Conservation (phyloP, 345 rosid genomes). For the Lepidium sativum region DNA sequence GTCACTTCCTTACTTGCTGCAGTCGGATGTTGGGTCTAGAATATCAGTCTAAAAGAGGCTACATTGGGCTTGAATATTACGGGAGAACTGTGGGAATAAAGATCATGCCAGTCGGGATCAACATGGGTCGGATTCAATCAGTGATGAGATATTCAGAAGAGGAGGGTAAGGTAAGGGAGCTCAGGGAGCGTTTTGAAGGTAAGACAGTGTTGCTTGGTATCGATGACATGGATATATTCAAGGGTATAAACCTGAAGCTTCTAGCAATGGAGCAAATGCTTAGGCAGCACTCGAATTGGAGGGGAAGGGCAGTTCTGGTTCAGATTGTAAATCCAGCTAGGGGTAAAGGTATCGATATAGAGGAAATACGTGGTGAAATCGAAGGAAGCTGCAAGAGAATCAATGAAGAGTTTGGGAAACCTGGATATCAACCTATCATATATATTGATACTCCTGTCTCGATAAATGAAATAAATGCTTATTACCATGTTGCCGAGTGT, state of each 20-base stretch:
- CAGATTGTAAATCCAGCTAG: constrained; percentile 35
- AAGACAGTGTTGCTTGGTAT: constrained; percentile 32
- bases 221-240: constrained; percentile 34
- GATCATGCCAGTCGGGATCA: constrained; percentile 36
- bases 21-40: constrained; percentile 35
- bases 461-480: constrained; percentile 24
- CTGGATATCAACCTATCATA: constrained; percentile 32
- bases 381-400: constrained; percentile 31
- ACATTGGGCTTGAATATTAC: constrained; percentile 33
- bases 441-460: constrained; percentile 28
- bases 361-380: constrained; percentile 23
- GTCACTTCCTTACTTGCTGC: constrained; percentile 39
- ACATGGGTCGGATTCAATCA: constrained; percentile 32
- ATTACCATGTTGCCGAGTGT: constrained; percentile 32
- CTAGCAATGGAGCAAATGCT: constrained; percentile 38
- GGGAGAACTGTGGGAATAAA: constrained; percentile 37
- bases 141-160: constrained; percentile 33
- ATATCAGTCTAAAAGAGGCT: constrained; percentile 34
- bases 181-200: constrained; percentile 29
- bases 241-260: constrained; percentile 31
- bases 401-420: constrained; percentile 28
- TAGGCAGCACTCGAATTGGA: constrained; percentile 27
- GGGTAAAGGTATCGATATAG: constrained; percentile 27
- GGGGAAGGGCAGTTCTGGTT: constrained; percentile 33
- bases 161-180: constrained; percentile 27